Conservation (phyloP, 2,329 filamentous ascomycete genomes). For the Aspergillus sp. region DNA sequence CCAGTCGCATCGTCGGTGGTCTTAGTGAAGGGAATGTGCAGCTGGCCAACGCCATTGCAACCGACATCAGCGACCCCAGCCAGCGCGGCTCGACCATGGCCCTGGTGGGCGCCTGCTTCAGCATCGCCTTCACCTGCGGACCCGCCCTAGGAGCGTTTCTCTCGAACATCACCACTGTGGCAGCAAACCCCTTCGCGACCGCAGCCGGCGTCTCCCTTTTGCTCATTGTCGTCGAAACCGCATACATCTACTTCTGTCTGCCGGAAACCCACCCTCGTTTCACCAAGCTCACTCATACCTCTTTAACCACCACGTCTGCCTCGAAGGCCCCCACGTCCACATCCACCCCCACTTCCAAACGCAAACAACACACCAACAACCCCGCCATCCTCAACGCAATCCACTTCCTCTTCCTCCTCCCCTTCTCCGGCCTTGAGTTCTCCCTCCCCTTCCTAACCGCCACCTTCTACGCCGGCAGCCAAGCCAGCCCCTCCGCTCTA, state of each 20-base stretch:
- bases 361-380: constrained; percentile 69
- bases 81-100: constrained; percentile 92
- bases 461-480: constrained; percentile 76
- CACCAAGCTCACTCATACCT: constrained; percentile 40
- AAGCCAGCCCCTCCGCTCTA: constrained; percentile 60
- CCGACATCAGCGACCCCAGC: constrained; percentile 86
- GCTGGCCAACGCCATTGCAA: constrained; percentile 91
- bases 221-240: constrained; percentile 81
- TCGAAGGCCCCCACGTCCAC: neutral
- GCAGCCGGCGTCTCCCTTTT: constrained; percentile 85
- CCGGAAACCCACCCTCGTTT: constrained; percentile 78
- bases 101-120: constrained; percentile 93
- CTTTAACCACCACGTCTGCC: constrained; percentile 22
- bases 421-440: constrained; percentile 98
- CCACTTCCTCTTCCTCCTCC: constrained; percentile 89
- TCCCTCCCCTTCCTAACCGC: constrained; percentile 97
- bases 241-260: constrained; percentile 80
- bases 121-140: constrained; percentile 94
- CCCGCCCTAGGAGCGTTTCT: constrained; percentile 88
- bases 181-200: constrained; percentile 89
- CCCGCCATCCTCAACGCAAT: constrained; percentile 78
- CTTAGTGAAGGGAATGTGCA: constrained; percentile 97
- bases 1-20: constrained; percentile 88
- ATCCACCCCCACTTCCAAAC: constrained; percentile 10
- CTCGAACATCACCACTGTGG: constrained; percentile 72